Evolutionary conservation across 192 early-diverging fungal species (phyloP), one percentile per base, ranked within the genome.

Genomic region (Coemansia aciculifera): DNA sequence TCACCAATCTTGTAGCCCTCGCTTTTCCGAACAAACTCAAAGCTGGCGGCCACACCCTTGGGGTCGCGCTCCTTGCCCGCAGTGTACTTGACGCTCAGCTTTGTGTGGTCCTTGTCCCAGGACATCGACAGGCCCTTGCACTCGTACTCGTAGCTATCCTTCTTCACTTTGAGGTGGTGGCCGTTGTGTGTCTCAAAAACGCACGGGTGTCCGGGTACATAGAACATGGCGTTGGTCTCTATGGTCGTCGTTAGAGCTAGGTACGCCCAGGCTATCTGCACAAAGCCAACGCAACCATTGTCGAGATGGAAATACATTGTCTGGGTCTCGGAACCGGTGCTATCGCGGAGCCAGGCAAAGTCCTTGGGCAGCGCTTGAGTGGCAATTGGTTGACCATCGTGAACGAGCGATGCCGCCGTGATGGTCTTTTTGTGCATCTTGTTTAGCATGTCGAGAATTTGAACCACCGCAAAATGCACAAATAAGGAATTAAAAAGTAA

Each of bases 251-350:
- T 78, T 57, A 87, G 87, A 77, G 89, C 87, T 61, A 97, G 83
- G 49, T 92, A 93, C 11, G 92, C 94, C 85, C 95, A 95, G 64
- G 93, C 93, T 75, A 97, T 82, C 77, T 98, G 95, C 15, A 95
- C 86, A 81, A 95, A 89, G n/a, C 88, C 87, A 74, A 91, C 88
- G 62, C 84, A 84, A 5, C 95, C 95, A 21, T 86, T 73, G 57
- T 90, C 79, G 10, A 87, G 87, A 48, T 89, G 86, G 37, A 94
- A 70, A 76, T 98, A 96, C 71, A 94, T 89, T 13, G 93, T 93
- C 72, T 95, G 93, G 31, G 88, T 93, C 79, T 98, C 95, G 5
- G 95, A 95, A 6, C 92, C 90, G 10, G 89, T 87, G 37, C 89
- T 89, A 66, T 87, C 78, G 61, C 89, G 85, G 34, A 85, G 84